Evolutionary conservation across 176 grass and related monocot species (phyloP).

Genomic region (Alloteropsis semialata): DNA sequence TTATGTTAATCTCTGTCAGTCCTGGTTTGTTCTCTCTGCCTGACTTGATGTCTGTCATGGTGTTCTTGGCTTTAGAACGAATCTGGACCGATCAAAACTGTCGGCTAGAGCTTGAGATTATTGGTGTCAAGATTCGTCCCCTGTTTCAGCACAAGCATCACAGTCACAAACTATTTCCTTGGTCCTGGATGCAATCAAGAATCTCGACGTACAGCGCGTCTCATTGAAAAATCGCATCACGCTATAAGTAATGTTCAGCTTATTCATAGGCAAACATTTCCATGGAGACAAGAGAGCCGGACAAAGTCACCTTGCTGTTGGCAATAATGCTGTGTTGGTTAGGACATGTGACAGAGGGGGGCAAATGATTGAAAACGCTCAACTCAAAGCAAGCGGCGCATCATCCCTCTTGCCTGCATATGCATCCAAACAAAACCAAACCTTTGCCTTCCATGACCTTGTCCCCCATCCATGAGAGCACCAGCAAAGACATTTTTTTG

Average conservation of each 20-base stretch:
- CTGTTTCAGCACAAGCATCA: neutral
- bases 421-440: neutral
- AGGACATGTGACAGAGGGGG: neutral
- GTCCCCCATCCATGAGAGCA: neutral
- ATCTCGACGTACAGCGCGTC: neutral
- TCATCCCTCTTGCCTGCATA: neutral
- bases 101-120: neutral
- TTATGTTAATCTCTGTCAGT: neutral
- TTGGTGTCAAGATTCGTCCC: neutral
- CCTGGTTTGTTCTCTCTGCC: neutral
- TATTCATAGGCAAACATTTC: no score
- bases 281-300: neutral
- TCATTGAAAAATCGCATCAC: neutral
- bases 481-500: no score
- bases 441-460: neutral
- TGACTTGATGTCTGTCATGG: neutral
- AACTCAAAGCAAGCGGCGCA: neutral
- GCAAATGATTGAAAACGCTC: neutral
- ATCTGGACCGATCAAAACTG: conserved; percentile 8
- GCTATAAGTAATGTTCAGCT: no score
- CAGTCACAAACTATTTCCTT: neutral
- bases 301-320: neutral
- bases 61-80: neutral
- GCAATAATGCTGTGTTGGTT: neutral
- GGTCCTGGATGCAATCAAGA: neutral